A percentile compares a stretch with the other conserved stretches of the same genome.
These are phyloP conservation scores for Plasmodium sp. DNA, from an alignment of 169 alveolate species.

Conservation along the genomic window DNA sequence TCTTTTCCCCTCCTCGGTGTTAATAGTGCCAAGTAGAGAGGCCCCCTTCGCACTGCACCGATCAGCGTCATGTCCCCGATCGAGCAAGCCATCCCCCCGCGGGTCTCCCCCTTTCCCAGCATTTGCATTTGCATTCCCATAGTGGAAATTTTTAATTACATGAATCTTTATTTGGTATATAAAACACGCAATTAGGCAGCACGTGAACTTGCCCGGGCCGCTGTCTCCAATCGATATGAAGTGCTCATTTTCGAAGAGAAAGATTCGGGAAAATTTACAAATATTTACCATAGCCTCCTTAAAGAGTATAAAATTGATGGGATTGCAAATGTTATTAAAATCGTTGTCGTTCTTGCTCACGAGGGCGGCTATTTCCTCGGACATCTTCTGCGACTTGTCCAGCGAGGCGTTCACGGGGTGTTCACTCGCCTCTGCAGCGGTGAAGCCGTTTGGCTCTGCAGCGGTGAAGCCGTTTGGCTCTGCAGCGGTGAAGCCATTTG, in stretches of 20 bases:
- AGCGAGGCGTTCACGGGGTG: conserved; percentile 3
- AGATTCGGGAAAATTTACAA: conserved; percentile 69
- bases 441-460: background rate
- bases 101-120: background rate
- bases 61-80: background rate
- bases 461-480: too few relatives aligned
- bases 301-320: conserved; percentile 69
- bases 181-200: conserved; percentile 71
- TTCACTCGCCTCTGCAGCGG: background rate
- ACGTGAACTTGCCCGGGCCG: conserved; percentile 54
- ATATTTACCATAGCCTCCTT: conserved; percentile 73
- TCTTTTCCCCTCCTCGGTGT: background rate
- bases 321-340: conserved; percentile 26
- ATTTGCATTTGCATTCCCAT: conserved; percentile 8
- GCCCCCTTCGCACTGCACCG: background rate
- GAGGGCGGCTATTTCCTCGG: conserved; percentile 50
- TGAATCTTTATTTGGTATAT: conserved; percentile 73
- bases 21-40: background rate
- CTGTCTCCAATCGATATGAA: conserved; percentile 75
- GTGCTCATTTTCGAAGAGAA: conserved; percentile 74
- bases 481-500: too few relatives aligned
- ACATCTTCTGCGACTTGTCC: conserved; percentile 30
- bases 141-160: conserved; percentile 64
- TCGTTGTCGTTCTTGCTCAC: conserved; percentile 69
- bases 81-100: background rate